phyloP scores from a whole-genome alignment of 805 yeast species.

The Priceomyces melissophilus region DNA sequence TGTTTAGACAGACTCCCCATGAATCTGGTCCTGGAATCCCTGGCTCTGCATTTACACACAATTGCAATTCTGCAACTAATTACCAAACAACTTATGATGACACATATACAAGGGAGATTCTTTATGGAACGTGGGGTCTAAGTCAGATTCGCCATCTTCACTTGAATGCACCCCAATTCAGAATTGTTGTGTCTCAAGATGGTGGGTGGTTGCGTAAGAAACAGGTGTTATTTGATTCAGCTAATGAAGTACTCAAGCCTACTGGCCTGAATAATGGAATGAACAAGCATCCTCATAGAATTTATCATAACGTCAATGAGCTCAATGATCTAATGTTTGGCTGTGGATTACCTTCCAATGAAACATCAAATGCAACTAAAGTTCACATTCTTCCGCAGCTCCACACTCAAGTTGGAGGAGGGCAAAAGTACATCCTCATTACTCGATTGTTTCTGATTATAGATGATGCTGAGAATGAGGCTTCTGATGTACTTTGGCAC shows the following conservation, averaged over 20 bases:
- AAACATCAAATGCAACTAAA: constrained; percentile 42
- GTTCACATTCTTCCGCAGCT: constrained; percentile 46
- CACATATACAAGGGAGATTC: constrained; percentile 41
- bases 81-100: constrained; percentile 32
- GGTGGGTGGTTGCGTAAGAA: constrained; percentile 46
- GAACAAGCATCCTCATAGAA: constrained; percentile 12
- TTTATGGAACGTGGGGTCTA: constrained; percentile 41
- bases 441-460: constrained; percentile 44
- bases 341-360: constrained; percentile 50
- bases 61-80: constrained; percentile 1
- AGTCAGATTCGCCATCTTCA: constrained; percentile 24
- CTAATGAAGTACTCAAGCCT: constrained; percentile 6
- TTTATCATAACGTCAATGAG: constrained; percentile 42
- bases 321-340: constrained; percentile 55
- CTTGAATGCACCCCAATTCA: constrained; percentile 29
- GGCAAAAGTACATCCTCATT: constrained; percentile 36
- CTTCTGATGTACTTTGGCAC: constrained; percentile 31
- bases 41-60: neutral
- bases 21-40: neutral
- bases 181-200: constrained; percentile 50
- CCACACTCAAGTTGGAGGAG: constrained; percentile 29
- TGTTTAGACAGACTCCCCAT: constrained; percentile 25
- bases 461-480: constrained; percentile 17
- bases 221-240: constrained; percentile 48
- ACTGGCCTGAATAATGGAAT: neutral